Evolutionary conservation across 1,139 yeast species (phyloP).

Genomic region (Sugiyamaella sp.): DNA sequence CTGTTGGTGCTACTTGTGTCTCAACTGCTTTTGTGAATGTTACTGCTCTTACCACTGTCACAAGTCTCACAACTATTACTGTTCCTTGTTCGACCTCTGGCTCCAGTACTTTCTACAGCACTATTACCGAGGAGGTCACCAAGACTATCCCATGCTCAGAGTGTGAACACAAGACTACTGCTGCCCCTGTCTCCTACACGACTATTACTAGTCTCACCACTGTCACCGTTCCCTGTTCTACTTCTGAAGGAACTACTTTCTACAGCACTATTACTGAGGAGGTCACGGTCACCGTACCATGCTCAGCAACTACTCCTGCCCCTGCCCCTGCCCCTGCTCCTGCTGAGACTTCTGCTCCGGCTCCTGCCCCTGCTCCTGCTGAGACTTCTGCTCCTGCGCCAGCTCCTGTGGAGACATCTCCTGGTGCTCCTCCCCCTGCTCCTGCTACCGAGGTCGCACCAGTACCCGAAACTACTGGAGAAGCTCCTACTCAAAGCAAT

Average conservation of each 20-base stretch:
- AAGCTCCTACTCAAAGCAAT: conserved; percentile 10
- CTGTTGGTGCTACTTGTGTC: conserved; percentile 15
- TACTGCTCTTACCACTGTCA: conserved; percentile 17
- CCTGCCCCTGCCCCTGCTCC: conserved; percentile 19
- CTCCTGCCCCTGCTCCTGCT: conserved; percentile 13
- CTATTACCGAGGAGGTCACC: conserved; percentile 18
- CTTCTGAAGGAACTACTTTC: conserved; percentile 11
- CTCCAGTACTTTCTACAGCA: conserved; percentile 11
- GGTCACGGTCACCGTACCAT: conserved; percentile 15
- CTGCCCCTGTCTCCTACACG: conserved; percentile 3
- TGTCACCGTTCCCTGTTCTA: conserved; percentile 17
- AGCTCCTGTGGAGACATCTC: too few relatives aligned
- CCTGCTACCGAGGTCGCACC: not conserved
- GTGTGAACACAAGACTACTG: conserved; percentile 9
- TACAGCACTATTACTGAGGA: conserved; percentile 13
- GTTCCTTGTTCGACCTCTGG: conserved; percentile 13
- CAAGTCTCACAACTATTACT: conserved; percentile 12
- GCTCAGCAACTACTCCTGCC: conserved; percentile 14
- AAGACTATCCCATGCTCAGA: conserved; percentile 16
- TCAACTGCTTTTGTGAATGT: conserved; percentile 6
- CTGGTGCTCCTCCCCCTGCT: not conserved
- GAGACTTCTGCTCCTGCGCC: conserved; percentile 5
- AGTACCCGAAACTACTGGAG: not conserved
- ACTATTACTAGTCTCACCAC: conserved; percentile 8
- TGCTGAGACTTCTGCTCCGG: not conserved